Percentiles rank a stretch among this genome's conserved stretches.
Evolutionary conservation across 192 early-diverging fungal genomes (phyloP).

Genomic region (Coemansia sp.): DNA sequence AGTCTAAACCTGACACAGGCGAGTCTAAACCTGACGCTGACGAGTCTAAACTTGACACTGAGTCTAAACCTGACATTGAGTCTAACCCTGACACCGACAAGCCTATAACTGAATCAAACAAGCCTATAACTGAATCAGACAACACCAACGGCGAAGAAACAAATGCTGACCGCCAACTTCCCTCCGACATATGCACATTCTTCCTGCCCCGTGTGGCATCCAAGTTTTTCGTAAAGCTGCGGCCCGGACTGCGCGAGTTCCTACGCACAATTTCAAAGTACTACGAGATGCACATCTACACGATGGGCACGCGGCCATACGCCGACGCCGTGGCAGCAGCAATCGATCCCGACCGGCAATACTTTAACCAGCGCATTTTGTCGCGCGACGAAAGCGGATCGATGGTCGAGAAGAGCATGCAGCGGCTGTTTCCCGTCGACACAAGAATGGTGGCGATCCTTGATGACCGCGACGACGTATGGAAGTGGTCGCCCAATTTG

Average conservation of each 20-base stretch:
- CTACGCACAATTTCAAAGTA: constrained; percentile 62
- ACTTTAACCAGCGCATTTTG: constrained; percentile 88
- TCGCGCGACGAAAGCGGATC: constrained; percentile 91
- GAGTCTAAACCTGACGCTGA: neutral
- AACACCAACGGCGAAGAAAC: neutral
- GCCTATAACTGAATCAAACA: neutral
- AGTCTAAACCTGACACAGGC: neutral
- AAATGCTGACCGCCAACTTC: constrained; percentile 15
- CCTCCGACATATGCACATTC: constrained; percentile 75
- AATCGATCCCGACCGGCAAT: constrained; percentile 77
- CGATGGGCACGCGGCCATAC: constrained; percentile 95
- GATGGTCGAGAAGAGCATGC: constrained; percentile 73
- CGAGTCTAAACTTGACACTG: neutral
- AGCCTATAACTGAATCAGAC: no score
- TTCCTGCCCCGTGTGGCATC: constrained; percentile 63
- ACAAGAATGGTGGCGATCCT: constrained; percentile 95
- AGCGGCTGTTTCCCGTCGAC: constrained; percentile 89
- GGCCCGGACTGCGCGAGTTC: constrained; percentile 82
- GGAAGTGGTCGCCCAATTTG: constrained; percentile 87
- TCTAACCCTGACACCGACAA: neutral
- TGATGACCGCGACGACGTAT: constrained; percentile 95
- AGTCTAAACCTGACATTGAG: neutral
- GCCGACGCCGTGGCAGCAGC: constrained; percentile 82
- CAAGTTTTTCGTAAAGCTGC: constrained; percentile 82
- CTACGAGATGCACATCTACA: constrained; percentile 98